Conservation (phyloP, 2,329 filamentous ascomycete species). For the Trichoderma semiorbis region DNA sequence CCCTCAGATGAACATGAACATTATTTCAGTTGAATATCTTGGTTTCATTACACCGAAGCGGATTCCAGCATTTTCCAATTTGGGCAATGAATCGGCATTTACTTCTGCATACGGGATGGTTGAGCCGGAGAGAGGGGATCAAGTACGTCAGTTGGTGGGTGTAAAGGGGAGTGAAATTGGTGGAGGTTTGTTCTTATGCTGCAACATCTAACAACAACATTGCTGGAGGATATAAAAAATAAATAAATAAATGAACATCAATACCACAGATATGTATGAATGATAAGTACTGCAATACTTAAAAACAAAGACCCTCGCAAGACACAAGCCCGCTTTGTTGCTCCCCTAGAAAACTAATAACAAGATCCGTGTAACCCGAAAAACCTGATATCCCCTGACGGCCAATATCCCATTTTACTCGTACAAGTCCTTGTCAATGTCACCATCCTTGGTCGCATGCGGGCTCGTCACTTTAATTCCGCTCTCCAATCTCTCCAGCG, state of each 20-base stretch:
- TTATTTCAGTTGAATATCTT: not conserved
- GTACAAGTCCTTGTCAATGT: conserved; percentile 29
- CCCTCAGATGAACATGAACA: not conserved
- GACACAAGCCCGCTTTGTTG: not conserved
- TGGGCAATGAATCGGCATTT: not conserved
- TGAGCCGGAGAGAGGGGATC: not conserved
- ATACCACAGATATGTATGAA: not conserved
- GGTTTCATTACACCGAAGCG: not conserved
- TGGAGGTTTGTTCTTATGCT: not conserved
- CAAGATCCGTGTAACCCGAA: not conserved
- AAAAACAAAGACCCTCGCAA: not conserved
- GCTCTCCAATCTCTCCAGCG: conserved; percentile 40
- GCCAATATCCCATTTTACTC: conserved; percentile 18
- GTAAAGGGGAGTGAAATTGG: not conserved
- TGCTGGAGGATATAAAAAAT: not conserved
- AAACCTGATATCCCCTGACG: not conserved
- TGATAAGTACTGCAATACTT: not conserved
- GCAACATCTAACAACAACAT: not conserved
- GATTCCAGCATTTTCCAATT: not conserved
- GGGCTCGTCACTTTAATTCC: conserved; percentile 46
- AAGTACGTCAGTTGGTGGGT: not conserved
- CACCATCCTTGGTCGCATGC: conserved; percentile 36
- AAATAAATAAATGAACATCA: not conserved
- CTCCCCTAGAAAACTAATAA: not conserved
- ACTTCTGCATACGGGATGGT: not conserved